Conservation (phyloP, 208 protist species). For the Naegleria gruberi region DNA sequence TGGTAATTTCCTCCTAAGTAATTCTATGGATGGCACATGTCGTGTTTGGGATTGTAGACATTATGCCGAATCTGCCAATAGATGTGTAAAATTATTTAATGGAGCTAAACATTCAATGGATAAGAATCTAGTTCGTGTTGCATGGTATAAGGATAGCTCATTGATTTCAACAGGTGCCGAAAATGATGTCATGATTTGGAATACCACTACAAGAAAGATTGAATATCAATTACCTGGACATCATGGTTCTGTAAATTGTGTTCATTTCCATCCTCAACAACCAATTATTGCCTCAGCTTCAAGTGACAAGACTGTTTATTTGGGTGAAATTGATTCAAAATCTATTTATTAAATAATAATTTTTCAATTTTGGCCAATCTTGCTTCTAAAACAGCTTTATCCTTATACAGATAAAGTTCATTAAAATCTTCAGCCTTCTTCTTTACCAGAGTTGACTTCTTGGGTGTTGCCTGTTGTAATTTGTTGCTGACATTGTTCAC, state of each 20-base stretch:
- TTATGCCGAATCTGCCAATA: neutral
- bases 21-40: slow-evolving; percentile 24
- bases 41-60: slow-evolving; percentile 30
- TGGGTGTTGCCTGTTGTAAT: neutral
- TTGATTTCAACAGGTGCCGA: neutral
- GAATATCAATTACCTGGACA: slow-evolving; percentile 33
- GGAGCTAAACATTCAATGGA: slow-evolving; percentile 23
- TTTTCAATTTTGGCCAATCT: neutral
- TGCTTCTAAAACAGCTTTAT: neutral
- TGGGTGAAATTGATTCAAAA: slow-evolving; percentile 24
- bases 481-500: neutral
- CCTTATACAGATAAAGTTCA: neutral
- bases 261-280: slow-evolving; percentile 31
- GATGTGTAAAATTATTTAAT: neutral
- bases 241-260: slow-evolving; percentile 31
- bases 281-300: slow-evolving; percentile 25
- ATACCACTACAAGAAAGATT: neutral
- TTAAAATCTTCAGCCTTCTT: neutral
- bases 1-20: slow-evolving; percentile 23
- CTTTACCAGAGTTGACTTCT: neutral
- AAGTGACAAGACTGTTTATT: slow-evolving; percentile 27
- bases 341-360: neutral
- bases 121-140: slow-evolving; percentile 26
- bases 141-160: slow-evolving; percentile 13
- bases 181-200: slow-evolving; percentile 25